Conservation (phyloP, 1,284 basidiomycete species). For the Neonothopanus nambi region DNA sequence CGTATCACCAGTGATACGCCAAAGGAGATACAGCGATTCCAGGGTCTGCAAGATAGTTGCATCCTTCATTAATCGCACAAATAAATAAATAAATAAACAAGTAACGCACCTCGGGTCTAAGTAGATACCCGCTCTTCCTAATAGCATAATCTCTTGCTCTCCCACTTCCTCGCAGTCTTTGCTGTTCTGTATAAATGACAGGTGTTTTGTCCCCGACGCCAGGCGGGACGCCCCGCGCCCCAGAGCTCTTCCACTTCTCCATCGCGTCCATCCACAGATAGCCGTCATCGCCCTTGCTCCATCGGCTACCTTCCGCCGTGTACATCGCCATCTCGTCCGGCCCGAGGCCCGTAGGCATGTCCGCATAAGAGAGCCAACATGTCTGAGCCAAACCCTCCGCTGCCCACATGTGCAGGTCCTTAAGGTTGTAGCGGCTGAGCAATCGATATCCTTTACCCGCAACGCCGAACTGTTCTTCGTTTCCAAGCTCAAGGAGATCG, state of each 20-base stretch:
- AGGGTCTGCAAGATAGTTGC: conserved; percentile 46
- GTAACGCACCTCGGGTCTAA: conserved; percentile 63
- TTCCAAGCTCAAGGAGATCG: conserved; percentile 37
- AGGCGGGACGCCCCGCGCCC: conserved; percentile 44
- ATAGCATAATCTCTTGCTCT: conserved; percentile 50
- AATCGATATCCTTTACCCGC: conserved; percentile 36
- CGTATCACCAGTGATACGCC: conserved; percentile 66
- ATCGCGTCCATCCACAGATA: conserved; percentile 46
- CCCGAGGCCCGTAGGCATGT: conserved; percentile 59
- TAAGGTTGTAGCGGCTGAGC: conserved; percentile 23
- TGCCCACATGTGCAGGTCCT: conserved; percentile 57
- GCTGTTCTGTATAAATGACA: conserved; percentile 25
- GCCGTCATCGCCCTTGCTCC: conserved; percentile 46
- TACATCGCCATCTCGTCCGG: conserved; percentile 56
- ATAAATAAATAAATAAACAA: background rate
- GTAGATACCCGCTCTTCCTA: conserved; percentile 45
- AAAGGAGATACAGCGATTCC: conserved; percentile 70
- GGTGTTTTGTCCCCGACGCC: conserved; percentile 36
- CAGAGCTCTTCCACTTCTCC: conserved; percentile 13
- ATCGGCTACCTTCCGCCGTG: conserved; percentile 3
- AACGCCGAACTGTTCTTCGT: conserved; percentile 33
- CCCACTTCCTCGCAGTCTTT: conserved; percentile 20
- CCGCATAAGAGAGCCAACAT: conserved; percentile 66
- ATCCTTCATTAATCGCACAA: background rate
- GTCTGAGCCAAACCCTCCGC: conserved; percentile 68